phyloP scores from a whole-genome alignment of 1,284 basidiomycete genomes.

The Boletus smithii region DNA sequence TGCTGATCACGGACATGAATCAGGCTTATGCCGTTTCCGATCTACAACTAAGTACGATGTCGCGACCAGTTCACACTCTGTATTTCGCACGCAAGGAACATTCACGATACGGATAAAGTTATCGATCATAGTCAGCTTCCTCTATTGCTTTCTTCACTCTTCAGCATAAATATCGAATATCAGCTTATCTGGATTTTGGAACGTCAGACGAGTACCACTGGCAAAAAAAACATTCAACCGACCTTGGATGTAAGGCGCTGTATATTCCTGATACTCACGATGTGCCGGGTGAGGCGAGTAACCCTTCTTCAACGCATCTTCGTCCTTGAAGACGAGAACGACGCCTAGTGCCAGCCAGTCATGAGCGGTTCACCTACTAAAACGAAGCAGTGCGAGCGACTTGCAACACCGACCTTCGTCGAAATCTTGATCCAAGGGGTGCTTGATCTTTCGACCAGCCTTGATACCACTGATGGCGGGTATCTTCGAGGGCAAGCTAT shows the following conservation, averaged over 20 bases:
- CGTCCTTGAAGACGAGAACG: conserved; percentile 24
- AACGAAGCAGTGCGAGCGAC: too few relatives aligned
- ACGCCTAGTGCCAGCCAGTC: too few relatives aligned
- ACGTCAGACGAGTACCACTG: neutral
- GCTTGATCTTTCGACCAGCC: conserved; percentile 17
- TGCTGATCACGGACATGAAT: conserved; percentile 4
- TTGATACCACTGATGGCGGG: conserved; percentile 17
- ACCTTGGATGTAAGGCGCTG: conserved; percentile 24
- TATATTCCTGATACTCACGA: conserved; percentile 4
- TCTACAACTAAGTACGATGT: conserved; percentile 42
- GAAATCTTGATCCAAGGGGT: conserved; percentile 22
- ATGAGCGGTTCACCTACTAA: too few relatives aligned
- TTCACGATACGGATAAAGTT: conserved; percentile 8
- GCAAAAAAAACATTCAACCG: neutral
- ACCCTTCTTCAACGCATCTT: conserved; percentile 7
- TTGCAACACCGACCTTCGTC: conserved; percentile 30
- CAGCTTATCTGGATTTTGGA: conserved; percentile 18
- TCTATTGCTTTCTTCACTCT: conserved; percentile 3
- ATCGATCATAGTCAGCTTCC: neutral
- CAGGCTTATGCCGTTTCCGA: conserved; percentile 53
- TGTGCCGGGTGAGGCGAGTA: conserved; percentile 24
- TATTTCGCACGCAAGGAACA: neutral
- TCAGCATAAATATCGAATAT: conserved; percentile 25
- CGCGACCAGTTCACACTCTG: neutral
- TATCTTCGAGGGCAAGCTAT: conserved; percentile 13